A percentile compares a stretch with the other conserved stretches of the same genome.
These are phyloP conservation scores for Batrachochytrium dendrobatidis DNA, from an alignment of 371 early-diverging fungal species.

Conservation along the genomic window DNA sequence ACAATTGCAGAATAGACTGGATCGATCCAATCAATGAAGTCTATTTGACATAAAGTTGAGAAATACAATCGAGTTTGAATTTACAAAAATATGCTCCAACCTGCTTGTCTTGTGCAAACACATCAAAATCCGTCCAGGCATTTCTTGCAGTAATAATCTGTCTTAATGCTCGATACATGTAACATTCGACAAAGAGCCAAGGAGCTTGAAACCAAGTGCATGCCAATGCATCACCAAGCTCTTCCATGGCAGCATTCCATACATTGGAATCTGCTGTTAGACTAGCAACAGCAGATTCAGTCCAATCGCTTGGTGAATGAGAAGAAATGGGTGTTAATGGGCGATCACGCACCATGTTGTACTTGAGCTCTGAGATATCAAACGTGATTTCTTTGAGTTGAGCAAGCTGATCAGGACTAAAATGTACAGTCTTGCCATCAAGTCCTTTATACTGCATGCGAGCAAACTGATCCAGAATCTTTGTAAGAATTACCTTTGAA, in stretches of 20 bases:
- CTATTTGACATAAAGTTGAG: no score
- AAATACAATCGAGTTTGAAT: no score
- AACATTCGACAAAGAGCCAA: conserved; percentile 30
- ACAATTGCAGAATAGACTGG: neutral
- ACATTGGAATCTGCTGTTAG: conserved; percentile 45
- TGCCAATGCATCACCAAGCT: conserved; percentile 31
- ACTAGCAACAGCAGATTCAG: conserved; percentile 41
- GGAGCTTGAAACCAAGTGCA: conserved; percentile 38
- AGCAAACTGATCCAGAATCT: conserved; percentile 33
- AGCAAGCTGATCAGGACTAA: neutral
- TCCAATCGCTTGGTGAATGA: conserved; percentile 41
- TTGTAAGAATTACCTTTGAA: conserved; percentile 60
- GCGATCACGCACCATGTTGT: conserved; percentile 2
- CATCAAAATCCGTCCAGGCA: conserved; percentile 61
- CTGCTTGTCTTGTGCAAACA: conserved; percentile 6
- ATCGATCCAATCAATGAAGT: neutral
- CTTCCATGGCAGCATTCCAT: conserved; percentile 58
- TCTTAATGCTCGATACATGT: conserved; percentile 56
- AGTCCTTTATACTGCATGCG: conserved; percentile 9
- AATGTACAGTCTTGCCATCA: neutral
- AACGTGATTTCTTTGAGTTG: conserved; percentile 17
- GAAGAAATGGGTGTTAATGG: conserved; percentile 58
- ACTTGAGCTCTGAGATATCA: neutral
- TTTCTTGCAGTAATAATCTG: conserved; percentile 50
- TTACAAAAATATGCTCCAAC: no score